Evolutionary conservation across 2,329 filamentous ascomycete species (phyloP).

Genomic region (Fusarium denticulatum): DNA sequence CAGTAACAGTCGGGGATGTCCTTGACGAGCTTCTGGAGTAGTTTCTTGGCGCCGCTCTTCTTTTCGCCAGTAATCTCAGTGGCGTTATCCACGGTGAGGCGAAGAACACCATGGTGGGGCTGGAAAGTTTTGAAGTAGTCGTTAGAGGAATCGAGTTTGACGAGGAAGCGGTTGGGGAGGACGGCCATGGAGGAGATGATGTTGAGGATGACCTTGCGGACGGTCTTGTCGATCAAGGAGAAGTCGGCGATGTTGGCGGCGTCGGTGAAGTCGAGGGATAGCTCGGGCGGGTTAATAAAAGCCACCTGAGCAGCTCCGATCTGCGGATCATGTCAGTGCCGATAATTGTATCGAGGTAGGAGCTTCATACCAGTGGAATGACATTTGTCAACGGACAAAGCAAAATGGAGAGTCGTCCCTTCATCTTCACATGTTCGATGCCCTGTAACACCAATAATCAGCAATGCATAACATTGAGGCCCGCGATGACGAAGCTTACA

Average conservation of each 20-base stretch:
- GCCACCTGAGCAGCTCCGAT: slow-evolving; percentile 42
- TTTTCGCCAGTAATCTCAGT: slow-evolving; percentile 37
- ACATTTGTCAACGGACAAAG: slow-evolving; percentile 38
- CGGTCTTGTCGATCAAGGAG: slow-evolving; percentile 34
- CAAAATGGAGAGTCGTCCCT: slow-evolving; percentile 35
- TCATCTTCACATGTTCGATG: slow-evolving; percentile 40
- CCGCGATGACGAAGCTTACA: slow-evolving; percentile 13
- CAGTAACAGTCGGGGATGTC: slow-evolving; percentile 41
- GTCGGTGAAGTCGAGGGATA: slow-evolving; percentile 40
- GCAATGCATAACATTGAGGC: neutral
- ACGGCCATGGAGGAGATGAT: slow-evolving; percentile 42
- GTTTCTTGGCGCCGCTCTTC: slow-evolving; percentile 37
- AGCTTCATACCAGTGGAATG: slow-evolving; percentile 32
- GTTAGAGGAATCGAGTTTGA: slow-evolving; percentile 40
- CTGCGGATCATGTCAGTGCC: slow-evolving; percentile 10
- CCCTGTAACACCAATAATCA: slow-evolving; percentile 12
- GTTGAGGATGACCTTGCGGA: slow-evolving; percentile 39
- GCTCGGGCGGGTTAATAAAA: slow-evolving; percentile 38
- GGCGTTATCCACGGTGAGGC: slow-evolving; percentile 36
- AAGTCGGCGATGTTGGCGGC: slow-evolving; percentile 42
- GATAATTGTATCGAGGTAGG: rapidly evolving
- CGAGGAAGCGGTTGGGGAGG: slow-evolving; percentile 41
- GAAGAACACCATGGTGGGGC: slow-evolving; percentile 38
- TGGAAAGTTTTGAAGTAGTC: slow-evolving; percentile 45
- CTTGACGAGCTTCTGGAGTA: slow-evolving; percentile 37